Conservation (phyloP, 2,329 filamentous ascomycete species). For the Aureobasidium sp. region DNA sequence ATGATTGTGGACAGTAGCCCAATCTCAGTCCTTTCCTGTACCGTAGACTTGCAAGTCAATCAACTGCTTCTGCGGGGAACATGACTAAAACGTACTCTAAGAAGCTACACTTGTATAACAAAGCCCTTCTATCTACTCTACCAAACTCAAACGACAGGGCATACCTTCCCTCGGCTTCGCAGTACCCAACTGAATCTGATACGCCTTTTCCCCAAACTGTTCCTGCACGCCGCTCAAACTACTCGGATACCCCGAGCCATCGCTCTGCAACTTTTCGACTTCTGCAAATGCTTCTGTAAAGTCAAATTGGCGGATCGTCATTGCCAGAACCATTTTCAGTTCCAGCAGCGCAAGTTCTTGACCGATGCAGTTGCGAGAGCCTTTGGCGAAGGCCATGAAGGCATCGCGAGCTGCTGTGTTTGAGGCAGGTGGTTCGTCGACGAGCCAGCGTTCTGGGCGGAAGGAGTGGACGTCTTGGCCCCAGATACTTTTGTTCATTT, state of each 20-base stretch:
- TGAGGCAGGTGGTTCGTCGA: too few relatives aligned
- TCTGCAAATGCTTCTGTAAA: constrained; percentile 36
- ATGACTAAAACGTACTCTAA: too few relatives aligned
- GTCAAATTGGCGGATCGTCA: constrained; percentile 46
- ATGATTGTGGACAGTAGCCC: too few relatives aligned
- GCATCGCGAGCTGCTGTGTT: too few relatives aligned
- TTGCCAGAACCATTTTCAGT: constrained; percentile 43
- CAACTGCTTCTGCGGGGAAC: too few relatives aligned
- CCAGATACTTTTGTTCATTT: constrained; percentile 35
- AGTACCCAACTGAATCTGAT: constrained; percentile 29
- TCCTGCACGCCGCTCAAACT: constrained; percentile 23
- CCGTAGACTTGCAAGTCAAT: too few relatives aligned
- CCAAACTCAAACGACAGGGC: constrained; percentile 26
- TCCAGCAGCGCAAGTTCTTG: constrained; percentile 51
- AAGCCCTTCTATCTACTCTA: neutral
- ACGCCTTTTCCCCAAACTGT: constrained; percentile 29
- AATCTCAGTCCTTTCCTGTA: too few relatives aligned
- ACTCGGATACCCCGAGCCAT: constrained; percentile 30
- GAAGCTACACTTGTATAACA: too few relatives aligned
- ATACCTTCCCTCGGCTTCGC: constrained; percentile 31
- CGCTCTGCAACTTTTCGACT: constrained; percentile 26
- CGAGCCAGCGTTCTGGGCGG: constrained; percentile 43
- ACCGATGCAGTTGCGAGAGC: constrained; percentile 51
- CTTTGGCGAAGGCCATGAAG: constrained; percentile 24
- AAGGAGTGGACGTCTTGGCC: constrained; percentile 34